Evolutionary conservation across 805 yeast species (phyloP), one percentile per base, ranked within the genome.

Genomic region (Yamadazyma paraphyllophila): DNA sequence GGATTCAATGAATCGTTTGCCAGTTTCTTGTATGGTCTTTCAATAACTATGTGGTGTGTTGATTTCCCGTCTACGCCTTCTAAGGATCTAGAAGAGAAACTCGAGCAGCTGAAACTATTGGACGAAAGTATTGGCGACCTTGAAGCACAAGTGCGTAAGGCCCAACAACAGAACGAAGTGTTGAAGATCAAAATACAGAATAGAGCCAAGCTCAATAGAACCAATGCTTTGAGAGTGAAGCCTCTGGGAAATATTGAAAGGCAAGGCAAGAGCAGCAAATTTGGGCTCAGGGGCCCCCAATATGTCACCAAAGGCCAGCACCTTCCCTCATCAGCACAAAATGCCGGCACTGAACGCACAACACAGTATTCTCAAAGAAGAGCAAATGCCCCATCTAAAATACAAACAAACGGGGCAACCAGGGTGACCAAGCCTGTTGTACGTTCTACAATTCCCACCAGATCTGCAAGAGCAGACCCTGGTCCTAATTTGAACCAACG

Each of bases 21-120:
- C 1, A 72, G 91, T 33, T 82, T 89, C 44, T 60, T 89, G 43
- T 88, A 86, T 57, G 96, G 96, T 1, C 65, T 89, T 41, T 80
- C 85, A 59, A 81, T 88, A 63, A 88, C 90, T 57, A 91, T 95
- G 50, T 89, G 94, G 84, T 87, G 96, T 64, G 85, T 85, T 24
- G 90, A 86, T 57, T 87, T 87, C 55, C 74, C 73, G 1, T 69
- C 68, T 1, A 59, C 68, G 39, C 75, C 75, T 9, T 61, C 69
- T 10, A 56, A 55, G 41, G 62, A 59, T 17, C 63, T 58, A 17
- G 65, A 65, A 62, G 71, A 69, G 39, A 59, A 60, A 44, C 55
- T 62, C 25, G 58, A 61, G 49, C 50, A 47, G 17, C 52, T 55
- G 30, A 56, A 57, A 39, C 53, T 58, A 31, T 41, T 55, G 16